Conservation (phyloP, 2,329 filamentous ascomycete genomes). For the Ceratocystis albifundus region DNA sequence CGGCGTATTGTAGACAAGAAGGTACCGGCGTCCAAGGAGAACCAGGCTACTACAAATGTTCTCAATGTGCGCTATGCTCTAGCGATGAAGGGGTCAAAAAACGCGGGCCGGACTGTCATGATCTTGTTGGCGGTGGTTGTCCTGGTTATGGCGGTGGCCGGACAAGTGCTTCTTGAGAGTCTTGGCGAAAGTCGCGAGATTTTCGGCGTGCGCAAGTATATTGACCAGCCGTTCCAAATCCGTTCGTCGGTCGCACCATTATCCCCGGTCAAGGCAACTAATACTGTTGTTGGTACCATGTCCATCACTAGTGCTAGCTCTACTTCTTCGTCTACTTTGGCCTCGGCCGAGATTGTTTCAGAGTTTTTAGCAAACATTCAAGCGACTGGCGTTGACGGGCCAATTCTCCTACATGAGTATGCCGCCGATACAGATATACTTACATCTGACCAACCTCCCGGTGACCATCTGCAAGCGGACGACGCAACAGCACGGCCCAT, state of each 20-base stretch:
- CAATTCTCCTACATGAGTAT: slow-evolving; percentile 19
- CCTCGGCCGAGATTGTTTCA: slow-evolving; percentile 10
- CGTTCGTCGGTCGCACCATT: slow-evolving; percentile 19
- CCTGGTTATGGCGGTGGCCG: slow-evolving; percentile 49
- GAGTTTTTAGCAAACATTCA: slow-evolving; percentile 19
- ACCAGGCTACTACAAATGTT: background rate
- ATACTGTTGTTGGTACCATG: slow-evolving; percentile 1
- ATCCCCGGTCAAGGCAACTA: slow-evolving; percentile 12
- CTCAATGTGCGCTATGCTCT: slow-evolving; percentile 54
- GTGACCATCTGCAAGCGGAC: background rate
- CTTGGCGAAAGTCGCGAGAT: slow-evolving; percentile 45
- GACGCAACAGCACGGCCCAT: background rate
- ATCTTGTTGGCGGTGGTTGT: slow-evolving; percentile 42
- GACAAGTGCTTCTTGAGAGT: slow-evolving; percentile 54
- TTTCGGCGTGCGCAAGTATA: slow-evolving; percentile 29
- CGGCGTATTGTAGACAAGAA: slow-evolving; percentile 34
- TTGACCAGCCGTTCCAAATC: slow-evolving; percentile 19
- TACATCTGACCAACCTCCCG: background rate
- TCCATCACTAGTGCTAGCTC: background rate
- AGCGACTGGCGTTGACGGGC: slow-evolving; percentile 9
- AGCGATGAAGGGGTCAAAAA: slow-evolving; percentile 43
- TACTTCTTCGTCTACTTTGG: background rate
- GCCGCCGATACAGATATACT: background rate
- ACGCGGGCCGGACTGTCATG: slow-evolving; percentile 42
- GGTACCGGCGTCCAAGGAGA: slow-evolving; percentile 32